Percentiles rank a stretch among this genome's conserved stretches.
These are phyloP conservation scores for Malassezia sympodialis DNA, from an alignment of 1,284 basidiomycete genomes.

Conservation along the genomic window DNA sequence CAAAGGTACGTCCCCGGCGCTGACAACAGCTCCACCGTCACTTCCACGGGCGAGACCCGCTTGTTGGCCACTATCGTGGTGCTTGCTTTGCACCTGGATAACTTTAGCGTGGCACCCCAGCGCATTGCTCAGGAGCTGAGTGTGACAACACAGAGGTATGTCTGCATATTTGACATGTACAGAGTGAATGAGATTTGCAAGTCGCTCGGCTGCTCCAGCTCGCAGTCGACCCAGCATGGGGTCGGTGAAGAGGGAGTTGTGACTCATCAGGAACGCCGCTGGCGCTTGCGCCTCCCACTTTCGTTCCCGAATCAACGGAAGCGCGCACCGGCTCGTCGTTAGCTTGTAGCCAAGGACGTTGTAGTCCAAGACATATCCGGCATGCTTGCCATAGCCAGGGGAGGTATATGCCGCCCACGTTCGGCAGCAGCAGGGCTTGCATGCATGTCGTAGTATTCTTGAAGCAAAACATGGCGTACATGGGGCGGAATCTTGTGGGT, in stretches of 20 bases:
- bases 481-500: slow-evolving; percentile 12
- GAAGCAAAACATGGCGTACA: slow-evolving; percentile 11
- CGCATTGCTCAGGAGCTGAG: slow-evolving; percentile 18
- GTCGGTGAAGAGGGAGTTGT: slow-evolving; percentile 3
- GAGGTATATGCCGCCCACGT: slow-evolving; percentile 15
- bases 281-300: slow-evolving; percentile 24
- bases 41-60: slow-evolving; percentile 25
- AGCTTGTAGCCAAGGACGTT: slow-evolving; percentile 1
- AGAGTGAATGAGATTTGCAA: slow-evolving; percentile 26
- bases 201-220: slow-evolving; percentile 27
- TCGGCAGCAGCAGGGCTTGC: slow-evolving; percentile 10
- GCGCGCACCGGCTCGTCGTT: slow-evolving; percentile 15
- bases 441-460: slow-evolving; percentile 20
- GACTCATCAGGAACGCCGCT: slow-evolving; percentile 21
- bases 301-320: slow-evolving; percentile 14
- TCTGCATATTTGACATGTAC: neutral
- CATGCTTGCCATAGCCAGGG: slow-evolving; percentile 14
- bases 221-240: slow-evolving; percentile 17
- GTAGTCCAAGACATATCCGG: slow-evolving; percentile 5
- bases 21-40: slow-evolving; percentile 6
- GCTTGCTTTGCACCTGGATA: slow-evolving; percentile 37
- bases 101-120: slow-evolving; percentile 32
- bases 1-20: slow-evolving; percentile 12
- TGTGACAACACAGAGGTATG: slow-evolving; percentile 18
- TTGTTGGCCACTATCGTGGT: slow-evolving; percentile 37